These are phyloP conservation scores for Kokia cookei DNA, from an alignment of 441 rosid species.

Conservation along the genomic window DNA sequence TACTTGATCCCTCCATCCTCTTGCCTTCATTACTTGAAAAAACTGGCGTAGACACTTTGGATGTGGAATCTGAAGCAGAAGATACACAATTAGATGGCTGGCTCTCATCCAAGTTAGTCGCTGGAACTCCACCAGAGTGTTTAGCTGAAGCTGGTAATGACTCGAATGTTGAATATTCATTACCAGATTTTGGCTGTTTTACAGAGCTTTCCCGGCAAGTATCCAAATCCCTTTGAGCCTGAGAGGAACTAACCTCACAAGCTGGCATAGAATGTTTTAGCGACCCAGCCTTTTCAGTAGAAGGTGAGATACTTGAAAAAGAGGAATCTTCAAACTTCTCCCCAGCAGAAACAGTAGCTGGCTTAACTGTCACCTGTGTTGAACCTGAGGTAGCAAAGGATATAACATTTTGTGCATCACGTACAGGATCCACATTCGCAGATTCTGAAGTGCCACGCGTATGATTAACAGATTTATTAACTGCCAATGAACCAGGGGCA, in stretches of 20 bases:
- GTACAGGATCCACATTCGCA: slow-evolving; percentile 31
- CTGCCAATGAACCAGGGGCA: slow-evolving; percentile 27
- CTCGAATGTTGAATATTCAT: slow-evolving; percentile 29
- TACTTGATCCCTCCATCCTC: slow-evolving; percentile 34
- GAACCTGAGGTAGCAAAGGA: slow-evolving; percentile 32
- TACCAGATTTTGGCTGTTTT: slow-evolving; percentile 29
- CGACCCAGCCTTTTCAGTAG: slow-evolving; percentile 39
- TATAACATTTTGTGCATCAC: slow-evolving; percentile 31
- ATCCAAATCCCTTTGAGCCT: slow-evolving; percentile 30
- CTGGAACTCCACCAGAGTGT: slow-evolving; percentile 22
- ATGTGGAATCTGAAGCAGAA: slow-evolving; percentile 16
- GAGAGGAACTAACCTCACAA: slow-evolving; percentile 29
- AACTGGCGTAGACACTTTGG: slow-evolving; percentile 22
- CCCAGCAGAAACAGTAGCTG: slow-evolving; percentile 30
- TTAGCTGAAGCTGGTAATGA: slow-evolving; percentile 24
- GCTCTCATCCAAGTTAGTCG: slow-evolving; percentile 25
- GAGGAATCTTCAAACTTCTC: slow-evolving; percentile 19
- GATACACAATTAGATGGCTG: slow-evolving; percentile 6
- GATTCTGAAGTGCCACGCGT: slow-evolving; percentile 34
- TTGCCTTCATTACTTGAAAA: slow-evolving; percentile 22
- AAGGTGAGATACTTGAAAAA: slow-evolving; percentile 16
- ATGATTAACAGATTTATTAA: slow-evolving; percentile 35
- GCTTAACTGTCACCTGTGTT: slow-evolving; percentile 49
- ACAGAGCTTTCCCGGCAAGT: slow-evolving; percentile 31
- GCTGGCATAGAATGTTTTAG: slow-evolving; percentile 29